Percentiles rank a stretch among this genome's conserved stretches.
Evolutionary conservation across 306 rosid species (phyloP).

Genomic region (Carpinus viminea): DNA sequence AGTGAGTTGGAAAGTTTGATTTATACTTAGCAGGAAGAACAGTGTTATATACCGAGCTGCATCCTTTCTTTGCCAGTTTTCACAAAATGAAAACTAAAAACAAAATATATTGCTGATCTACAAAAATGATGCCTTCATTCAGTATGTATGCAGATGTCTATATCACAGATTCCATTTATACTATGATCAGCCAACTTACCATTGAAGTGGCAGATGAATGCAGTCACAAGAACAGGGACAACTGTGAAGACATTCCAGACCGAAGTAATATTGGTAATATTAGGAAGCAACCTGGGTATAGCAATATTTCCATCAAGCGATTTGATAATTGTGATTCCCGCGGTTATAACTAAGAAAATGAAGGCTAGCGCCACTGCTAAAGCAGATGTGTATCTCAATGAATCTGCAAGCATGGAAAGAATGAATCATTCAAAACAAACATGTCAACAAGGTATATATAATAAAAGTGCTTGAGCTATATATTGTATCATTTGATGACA

Average conservation of each 20-base stretch:
- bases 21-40: not conserved
- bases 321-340: conserved; percentile 59
- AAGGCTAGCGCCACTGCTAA: conserved; percentile 67
- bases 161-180: conserved; percentile 1
- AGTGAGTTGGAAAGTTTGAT: not conserved
- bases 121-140: not conserved
- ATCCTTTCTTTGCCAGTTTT: not conserved
- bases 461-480: not conserved
- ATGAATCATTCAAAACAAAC: conserved; percentile 6
- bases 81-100: not conserved
- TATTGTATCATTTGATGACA: not conserved
- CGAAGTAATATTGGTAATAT: conserved; percentile 46
- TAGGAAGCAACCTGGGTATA: conserved; percentile 61
- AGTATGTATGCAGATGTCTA: conserved; percentile 1
- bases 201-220: conserved; percentile 72
- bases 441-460: not conserved
- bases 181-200: conserved; percentile 36
- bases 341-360: conserved; percentile 62
- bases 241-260: conserved; percentile 68
- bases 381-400: conserved; percentile 58
- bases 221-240: conserved; percentile 72
- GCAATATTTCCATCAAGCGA: conserved; percentile 47
- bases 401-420: conserved; percentile 52
- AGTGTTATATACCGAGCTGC: not conserved
- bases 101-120: not conserved